phyloP scores from a whole-genome alignment of 306 rosid species.

The Pyrus communis region DNA sequence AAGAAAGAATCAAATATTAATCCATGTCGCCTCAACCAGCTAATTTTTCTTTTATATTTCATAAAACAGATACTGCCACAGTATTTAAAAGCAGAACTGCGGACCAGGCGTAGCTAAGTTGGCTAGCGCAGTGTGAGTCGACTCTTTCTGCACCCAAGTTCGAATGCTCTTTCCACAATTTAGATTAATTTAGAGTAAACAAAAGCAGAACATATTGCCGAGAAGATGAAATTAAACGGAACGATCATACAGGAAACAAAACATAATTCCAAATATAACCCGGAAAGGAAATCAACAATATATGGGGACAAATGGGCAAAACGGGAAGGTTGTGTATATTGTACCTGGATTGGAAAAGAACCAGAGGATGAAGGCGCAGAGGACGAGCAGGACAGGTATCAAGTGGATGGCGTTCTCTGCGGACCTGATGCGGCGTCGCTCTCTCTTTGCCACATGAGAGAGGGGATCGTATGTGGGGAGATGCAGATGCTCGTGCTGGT shows the following conservation, averaged over 20 bases:
- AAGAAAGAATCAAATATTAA: background rate
- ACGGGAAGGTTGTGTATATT: background rate
- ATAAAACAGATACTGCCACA: too few relatives aligned
- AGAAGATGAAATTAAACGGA: background rate
- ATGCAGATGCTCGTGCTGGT: constrained; percentile 16
- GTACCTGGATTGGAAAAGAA: constrained; percentile 58
- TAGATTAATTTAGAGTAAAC: background rate
- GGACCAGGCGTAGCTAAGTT: too few relatives aligned
- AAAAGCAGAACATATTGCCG: too few relatives aligned
- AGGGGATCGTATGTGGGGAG: constrained; percentile 76
- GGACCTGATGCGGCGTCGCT: constrained; percentile 50
- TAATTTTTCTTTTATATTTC: background rate
- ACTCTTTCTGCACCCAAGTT: too few relatives aligned
- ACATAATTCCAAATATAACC: background rate
- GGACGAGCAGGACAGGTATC: constrained; percentile 66
- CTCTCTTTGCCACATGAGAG: constrained; percentile 55
- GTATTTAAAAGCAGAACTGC: background rate
- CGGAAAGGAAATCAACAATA: background rate
- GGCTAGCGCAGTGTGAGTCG: too few relatives aligned
- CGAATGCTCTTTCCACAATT: background rate
- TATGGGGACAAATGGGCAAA: background rate
- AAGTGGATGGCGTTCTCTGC: constrained; percentile 62
- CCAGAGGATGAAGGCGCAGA: constrained; percentile 87
- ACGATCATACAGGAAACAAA: background rate
- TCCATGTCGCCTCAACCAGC: background rate